Evolutionary conservation across 257 asterid genomes (phyloP).

Genomic region (Perilla frutescens): DNA sequence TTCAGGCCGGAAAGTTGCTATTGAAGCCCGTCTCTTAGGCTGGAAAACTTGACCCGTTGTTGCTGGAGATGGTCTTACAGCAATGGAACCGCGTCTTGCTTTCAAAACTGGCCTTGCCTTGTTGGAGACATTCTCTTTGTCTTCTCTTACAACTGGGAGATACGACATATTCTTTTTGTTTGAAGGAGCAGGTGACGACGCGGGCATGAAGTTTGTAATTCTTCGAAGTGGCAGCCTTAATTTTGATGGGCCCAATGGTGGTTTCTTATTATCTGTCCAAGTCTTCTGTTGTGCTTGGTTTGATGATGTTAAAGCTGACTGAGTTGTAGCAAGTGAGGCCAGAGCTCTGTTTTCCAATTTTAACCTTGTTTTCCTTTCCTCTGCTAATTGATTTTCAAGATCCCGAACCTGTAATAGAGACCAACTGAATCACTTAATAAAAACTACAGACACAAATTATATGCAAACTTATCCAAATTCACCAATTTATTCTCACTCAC

Average conservation of each 20-base stretch:
- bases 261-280: slow-evolving; percentile 57
- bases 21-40: slow-evolving; percentile 83
- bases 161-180: slow-evolving; percentile 52
- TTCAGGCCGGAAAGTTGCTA: slow-evolving; percentile 71
- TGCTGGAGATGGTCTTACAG: slow-evolving; percentile 58
- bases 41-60: slow-evolving; percentile 53
- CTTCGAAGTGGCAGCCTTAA: slow-evolving; percentile 76
- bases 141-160: slow-evolving; percentile 62
- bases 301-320: slow-evolving; percentile 44
- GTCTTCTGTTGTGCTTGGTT: slow-evolving; percentile 59
- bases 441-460: neutral
- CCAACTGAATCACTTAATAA: neutral
- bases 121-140: slow-evolving; percentile 63
- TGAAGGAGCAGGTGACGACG: slow-evolving; percentile 50
- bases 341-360: slow-evolving; percentile 82
- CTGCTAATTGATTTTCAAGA: slow-evolving; percentile 85
- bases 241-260: slow-evolving; percentile 84
- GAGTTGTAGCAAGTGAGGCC: slow-evolving; percentile 59
- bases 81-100: slow-evolving; percentile 79
- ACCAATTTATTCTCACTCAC: neutral
- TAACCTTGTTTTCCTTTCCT: slow-evolving; percentile 78
- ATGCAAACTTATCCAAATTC: neutral
- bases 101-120: slow-evolving; percentile 47
- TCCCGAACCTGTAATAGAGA: slow-evolving; percentile 66
- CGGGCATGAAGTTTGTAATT: slow-evolving; percentile 66